Conservation (phyloP, 75 land plant species). For the Chamaecyparis obtusa region DNA sequence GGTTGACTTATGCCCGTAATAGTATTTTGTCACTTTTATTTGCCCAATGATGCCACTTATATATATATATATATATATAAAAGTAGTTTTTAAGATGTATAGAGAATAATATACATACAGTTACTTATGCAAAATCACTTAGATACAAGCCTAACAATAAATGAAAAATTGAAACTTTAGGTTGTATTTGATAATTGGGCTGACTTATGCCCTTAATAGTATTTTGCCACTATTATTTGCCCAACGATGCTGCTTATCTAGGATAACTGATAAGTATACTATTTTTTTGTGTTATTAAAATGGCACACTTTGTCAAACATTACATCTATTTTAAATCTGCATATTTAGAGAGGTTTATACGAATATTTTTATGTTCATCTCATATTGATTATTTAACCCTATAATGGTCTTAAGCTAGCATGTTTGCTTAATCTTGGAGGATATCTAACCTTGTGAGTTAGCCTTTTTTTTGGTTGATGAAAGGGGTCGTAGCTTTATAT, state of each 20-base stretch:
- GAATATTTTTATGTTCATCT: not conserved
- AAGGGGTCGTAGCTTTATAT: not conserved
- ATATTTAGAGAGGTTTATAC: not conserved
- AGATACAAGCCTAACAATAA: no score
- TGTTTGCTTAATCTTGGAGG: not conserved
- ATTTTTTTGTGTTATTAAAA: no score
- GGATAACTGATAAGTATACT: not conserved
- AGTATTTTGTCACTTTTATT: no score
- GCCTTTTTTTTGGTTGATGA: not conserved
- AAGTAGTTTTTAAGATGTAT: no score
- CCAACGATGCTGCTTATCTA: not conserved
- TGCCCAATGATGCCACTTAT: no score
- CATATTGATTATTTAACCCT: not conserved
- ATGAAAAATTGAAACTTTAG: no score
- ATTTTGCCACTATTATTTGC: not conserved
- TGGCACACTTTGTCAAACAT: not conserved
- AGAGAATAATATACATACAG: not conserved
- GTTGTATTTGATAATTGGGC: not conserved
- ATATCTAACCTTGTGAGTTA: not conserved
- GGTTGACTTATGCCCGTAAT: no score
- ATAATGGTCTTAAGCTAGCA: not conserved
- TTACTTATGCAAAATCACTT: not conserved
- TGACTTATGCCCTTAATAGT: not conserved
- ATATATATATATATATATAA: no score
- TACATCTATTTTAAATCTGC: no score